phyloP scores from a whole-genome alignment of 305 asterid genomes.

The Fraxinus greggii region DNA sequence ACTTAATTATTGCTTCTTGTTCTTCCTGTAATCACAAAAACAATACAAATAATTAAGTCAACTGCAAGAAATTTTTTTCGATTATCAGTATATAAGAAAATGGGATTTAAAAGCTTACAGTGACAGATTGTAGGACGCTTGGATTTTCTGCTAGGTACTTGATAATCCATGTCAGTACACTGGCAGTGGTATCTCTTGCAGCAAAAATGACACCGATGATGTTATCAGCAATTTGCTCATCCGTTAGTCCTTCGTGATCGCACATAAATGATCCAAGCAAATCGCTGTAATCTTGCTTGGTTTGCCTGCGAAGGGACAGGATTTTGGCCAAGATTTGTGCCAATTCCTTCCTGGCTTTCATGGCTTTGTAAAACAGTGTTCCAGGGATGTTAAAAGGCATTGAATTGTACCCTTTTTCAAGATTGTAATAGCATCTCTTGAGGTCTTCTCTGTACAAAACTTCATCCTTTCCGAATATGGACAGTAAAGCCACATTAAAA shows the following conservation, averaged over 20 bases:
- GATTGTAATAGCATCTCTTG: conserved; percentile 75
- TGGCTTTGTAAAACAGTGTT: conserved; percentile 82
- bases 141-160: conserved; percentile 89
- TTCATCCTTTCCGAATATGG: conserved; percentile 83
- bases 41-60: background rate
- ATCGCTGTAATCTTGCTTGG: conserved; percentile 45
- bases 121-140: conserved; percentile 69
- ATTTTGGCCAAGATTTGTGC: conserved; percentile 69
- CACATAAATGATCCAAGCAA: conserved; percentile 90
- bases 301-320: conserved; percentile 45
- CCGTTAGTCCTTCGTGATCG: conserved; percentile 64
- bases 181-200: conserved; percentile 94
- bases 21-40: conserved; percentile 56
- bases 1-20: conserved; percentile 65
- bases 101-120: conserved; percentile 48
- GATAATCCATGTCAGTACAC: conserved; percentile 82
- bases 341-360: conserved; percentile 83
- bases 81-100: background rate
- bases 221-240: conserved; percentile 89
- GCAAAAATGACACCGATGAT: conserved; percentile 89
- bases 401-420: conserved; percentile 89
- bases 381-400: conserved; percentile 86
- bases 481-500: conserved; percentile 87
- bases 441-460: conserved; percentile 72
- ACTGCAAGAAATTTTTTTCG: background rate